Percentiles rank a stretch among this genome's conserved stretches.
Evolutionary conservation across 2,329 filamentous ascomycete species (phyloP).

Genomic region (Ascocoryne sarcoides): DNA sequence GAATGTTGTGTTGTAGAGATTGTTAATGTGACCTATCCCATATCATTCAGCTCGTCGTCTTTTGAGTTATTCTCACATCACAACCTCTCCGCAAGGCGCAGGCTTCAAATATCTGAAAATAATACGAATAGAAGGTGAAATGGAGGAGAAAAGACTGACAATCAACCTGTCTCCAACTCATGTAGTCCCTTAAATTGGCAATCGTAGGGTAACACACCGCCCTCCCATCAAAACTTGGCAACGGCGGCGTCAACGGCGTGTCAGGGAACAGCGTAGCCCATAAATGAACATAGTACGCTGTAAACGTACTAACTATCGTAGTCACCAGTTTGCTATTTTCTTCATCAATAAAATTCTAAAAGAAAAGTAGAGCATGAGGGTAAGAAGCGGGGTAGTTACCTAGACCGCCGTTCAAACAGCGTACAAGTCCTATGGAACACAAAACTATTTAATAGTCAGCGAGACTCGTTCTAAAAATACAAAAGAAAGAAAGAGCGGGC

Average conservation of each 20-base stretch:
- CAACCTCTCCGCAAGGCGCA: no score
- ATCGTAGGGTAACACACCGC: constrained; percentile 83
- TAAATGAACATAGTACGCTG: constrained; percentile 75
- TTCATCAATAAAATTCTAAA: no score
- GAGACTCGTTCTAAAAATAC: no score
- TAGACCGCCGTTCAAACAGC: constrained; percentile 77
- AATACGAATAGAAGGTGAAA: not conserved
- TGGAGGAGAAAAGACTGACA: constrained; percentile 48
- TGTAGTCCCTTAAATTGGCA: constrained; percentile 80
- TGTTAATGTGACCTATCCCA: constrained; percentile 83
- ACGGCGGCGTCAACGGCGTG: constrained; percentile 58
- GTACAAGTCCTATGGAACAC: constrained; percentile 75
- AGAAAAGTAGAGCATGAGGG: no score
- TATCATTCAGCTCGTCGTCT: constrained; percentile 8
- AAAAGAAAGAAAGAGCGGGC: no score
- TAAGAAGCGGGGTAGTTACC: no score
- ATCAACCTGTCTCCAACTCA: constrained; percentile 95
- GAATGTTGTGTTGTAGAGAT: constrained; percentile 95
- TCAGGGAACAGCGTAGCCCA: constrained; percentile 73
- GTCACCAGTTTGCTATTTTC: constrained; percentile 73
- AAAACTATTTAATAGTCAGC: constrained; percentile 48
- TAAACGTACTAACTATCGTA: constrained; percentile 88
- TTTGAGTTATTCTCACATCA: not conserved
- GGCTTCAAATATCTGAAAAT: no score
- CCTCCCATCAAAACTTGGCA: constrained; percentile 88